These are phyloP conservation scores for Diaporthe sp. DNA, from an alignment of 2,329 filamentous ascomycete species.

Conservation along the genomic window DNA sequence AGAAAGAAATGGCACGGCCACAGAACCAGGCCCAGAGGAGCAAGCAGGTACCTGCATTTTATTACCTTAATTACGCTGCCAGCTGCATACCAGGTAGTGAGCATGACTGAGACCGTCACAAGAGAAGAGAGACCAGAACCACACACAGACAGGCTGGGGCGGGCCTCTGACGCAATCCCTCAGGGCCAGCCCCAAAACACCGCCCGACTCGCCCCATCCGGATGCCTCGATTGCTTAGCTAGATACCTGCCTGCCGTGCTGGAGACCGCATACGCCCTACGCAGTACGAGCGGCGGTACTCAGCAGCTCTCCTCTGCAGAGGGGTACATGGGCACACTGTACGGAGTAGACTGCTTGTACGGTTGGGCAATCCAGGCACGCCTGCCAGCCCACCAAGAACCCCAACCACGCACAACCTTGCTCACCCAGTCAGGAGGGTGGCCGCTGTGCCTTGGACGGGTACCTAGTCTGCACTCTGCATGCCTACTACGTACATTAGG, in stretches of 20 bases:
- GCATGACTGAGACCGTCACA: constrained; percentile 11
- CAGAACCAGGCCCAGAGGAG: constrained; percentile 10
- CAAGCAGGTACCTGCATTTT: constrained; percentile 13
- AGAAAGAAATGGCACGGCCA: constrained; percentile 20
- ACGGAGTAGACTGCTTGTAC: neutral
- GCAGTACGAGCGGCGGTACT: neutral
- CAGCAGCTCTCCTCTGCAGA: neutral
- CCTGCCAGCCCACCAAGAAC: constrained; percentile 10
- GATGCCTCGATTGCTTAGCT: neutral
- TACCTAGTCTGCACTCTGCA: constrained; percentile 14
- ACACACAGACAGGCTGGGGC: neutral
- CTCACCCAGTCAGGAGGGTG: constrained; percentile 17
- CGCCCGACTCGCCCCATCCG: constrained; percentile 1
- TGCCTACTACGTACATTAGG: constrained; percentile 19
- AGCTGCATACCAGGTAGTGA: neutral
- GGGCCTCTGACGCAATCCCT: constrained; percentile 40
- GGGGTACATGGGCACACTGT: constrained; percentile 4
- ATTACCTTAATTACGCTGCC: constrained; percentile 12
- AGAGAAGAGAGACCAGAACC: constrained; percentile 4
- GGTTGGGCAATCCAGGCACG: constrained; percentile 27
- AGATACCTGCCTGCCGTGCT: neutral
- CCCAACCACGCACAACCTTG: constrained; percentile 34
- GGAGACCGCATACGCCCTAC: neutral
- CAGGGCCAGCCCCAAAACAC: constrained; percentile 32
- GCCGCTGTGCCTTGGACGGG: constrained; percentile 9